phyloP scores from a whole-genome alignment of 2,329 filamentous ascomycete species.

The Hypomyces rosellus region DNA sequence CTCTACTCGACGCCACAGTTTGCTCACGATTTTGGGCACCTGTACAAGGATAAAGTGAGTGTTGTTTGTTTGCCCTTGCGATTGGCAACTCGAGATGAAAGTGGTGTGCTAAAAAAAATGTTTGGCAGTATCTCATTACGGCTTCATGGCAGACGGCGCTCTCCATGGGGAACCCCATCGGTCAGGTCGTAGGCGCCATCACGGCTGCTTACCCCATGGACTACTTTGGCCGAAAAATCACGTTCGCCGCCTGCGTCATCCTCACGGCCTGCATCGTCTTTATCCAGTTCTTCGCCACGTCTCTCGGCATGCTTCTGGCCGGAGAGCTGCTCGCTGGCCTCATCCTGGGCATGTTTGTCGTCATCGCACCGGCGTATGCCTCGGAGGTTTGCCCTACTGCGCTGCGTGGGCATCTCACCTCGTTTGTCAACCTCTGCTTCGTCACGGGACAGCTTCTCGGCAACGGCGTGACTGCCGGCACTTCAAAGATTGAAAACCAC shows the following conservation, averaged over 20 bases:
- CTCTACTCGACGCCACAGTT: constrained; percentile 56
- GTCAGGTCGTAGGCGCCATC: constrained; percentile 51
- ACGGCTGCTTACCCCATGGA: constrained; percentile 40
- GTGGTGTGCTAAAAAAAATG: not conserved
- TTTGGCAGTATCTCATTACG: constrained; percentile 28
- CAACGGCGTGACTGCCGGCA: constrained; percentile 16
- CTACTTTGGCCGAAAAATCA: constrained; percentile 33
- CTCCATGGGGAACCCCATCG: constrained; percentile 49
- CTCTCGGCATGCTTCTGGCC: constrained; percentile 34
- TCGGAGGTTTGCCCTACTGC: constrained; percentile 37
- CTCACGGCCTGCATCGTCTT: constrained; percentile 25
- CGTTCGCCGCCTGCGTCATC: constrained; percentile 43
- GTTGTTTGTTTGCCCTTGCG: constrained; percentile 2
- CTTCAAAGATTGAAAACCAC: constrained; percentile 32
- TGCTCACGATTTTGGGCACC: constrained; percentile 48
- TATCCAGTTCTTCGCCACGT: constrained; percentile 27
- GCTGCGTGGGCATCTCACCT: constrained; percentile 35
- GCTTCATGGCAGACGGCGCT: constrained; percentile 43
- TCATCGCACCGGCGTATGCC: constrained; percentile 36
- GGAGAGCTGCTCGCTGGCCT: constrained; percentile 42
- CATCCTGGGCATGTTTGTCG: constrained; percentile 37
- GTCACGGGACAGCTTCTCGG: constrained; percentile 32
- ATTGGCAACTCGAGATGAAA: not conserved
- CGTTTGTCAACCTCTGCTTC: constrained; percentile 38
- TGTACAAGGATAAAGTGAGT: constrained; percentile 29